Conservation (phyloP, 345 rosid species). For the Camelina neglecta region DNA sequence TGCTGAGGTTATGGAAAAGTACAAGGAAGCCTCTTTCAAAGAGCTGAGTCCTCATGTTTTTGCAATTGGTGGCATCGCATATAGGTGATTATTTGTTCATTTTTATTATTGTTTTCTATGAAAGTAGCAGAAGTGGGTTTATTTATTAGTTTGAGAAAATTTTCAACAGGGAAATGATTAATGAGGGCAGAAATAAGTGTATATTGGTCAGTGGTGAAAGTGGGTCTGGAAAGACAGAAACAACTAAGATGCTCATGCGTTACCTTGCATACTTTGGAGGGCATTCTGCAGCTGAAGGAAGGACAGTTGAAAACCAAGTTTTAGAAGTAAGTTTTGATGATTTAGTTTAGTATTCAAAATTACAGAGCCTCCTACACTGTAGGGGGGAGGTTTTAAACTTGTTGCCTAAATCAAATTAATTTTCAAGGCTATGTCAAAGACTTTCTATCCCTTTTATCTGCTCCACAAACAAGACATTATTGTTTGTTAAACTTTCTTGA, state of each 20-base stretch:
- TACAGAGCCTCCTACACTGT: slow-evolving; percentile 14
- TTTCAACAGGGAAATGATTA: slow-evolving; percentile 73
- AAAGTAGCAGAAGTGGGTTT: slow-evolving; percentile 23
- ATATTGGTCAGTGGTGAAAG: slow-evolving; percentile 97
- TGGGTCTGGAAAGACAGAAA: slow-evolving; percentile 97
- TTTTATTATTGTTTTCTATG: slow-evolving; percentile 4
- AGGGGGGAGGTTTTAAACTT: background rate
- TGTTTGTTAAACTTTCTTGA: slow-evolving; percentile 17
- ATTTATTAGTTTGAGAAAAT: slow-evolving; percentile 29
- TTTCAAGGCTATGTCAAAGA: slow-evolving; percentile 12
- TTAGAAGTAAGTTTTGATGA: slow-evolving; percentile 67
- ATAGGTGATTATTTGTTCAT: slow-evolving; percentile 55
- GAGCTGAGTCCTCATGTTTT: slow-evolving; percentile 80
- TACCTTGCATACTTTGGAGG: slow-evolving; percentile 92
- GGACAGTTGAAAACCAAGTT: slow-evolving; percentile 79
- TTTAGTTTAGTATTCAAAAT: background rate
- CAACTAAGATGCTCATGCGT: slow-evolving; percentile 93
- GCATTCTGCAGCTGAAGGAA: slow-evolving; percentile 62
- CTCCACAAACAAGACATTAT: background rate
- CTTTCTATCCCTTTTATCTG: slow-evolving; percentile 17
- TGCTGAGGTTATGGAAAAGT: slow-evolving; percentile 58
- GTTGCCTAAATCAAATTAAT: background rate
- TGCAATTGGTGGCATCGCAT: slow-evolving; percentile 81
- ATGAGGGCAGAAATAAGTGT: slow-evolving; percentile 75
- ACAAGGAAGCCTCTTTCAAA: slow-evolving; percentile 64